Percentiles rank a stretch among this genome's conserved stretches.
phyloP scores from a whole-genome alignment of 345 rosid genomes.

The Erysimum cheiranthoides region DNA sequence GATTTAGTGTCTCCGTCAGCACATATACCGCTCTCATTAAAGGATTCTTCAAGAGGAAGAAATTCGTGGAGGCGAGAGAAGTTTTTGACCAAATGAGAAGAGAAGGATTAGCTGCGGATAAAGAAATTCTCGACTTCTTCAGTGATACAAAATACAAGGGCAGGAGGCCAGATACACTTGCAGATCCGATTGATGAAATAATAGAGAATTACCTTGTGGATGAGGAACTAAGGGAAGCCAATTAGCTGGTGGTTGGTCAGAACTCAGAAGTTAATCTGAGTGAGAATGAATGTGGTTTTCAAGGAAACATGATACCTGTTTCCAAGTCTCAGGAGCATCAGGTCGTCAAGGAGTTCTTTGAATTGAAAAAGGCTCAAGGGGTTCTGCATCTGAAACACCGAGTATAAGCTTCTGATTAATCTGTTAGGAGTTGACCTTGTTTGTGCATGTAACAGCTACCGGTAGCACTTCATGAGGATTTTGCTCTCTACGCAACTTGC shows the following conservation, averaged over 20 bases:
- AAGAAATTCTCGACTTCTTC: conserved; percentile 62
- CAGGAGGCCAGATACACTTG: conserved; percentile 58
- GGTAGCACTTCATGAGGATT: not conserved
- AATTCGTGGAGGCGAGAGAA: conserved; percentile 69
- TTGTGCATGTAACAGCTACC: not conserved
- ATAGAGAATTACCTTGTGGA: conserved; percentile 67
- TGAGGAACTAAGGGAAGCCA: conserved; percentile 43
- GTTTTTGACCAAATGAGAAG: conserved; percentile 77
- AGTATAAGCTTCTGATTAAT: not conserved
- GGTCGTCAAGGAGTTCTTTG: not conserved
- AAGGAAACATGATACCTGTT: not conserved
- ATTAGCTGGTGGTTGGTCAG: conserved; percentile 37
- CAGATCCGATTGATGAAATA: conserved; percentile 84
- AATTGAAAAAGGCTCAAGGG: conserved; percentile 4
- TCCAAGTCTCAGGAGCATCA: not conserved
- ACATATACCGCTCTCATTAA: conserved; percentile 75
- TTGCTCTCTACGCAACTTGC: conserved; percentile 8
- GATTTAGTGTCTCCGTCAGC: conserved; percentile 58
- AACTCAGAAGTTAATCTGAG: conserved; percentile 15
- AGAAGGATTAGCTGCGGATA: conserved; percentile 63
- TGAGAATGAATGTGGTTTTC: conserved; percentile 4
- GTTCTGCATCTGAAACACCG: not conserved
- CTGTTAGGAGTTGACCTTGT: conserved; percentile 6
- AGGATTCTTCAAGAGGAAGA: conserved; percentile 81
- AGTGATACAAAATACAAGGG: conserved; percentile 68